Base-by-base conservation (phyloP, 2,329 filamentous ascomycete genomes). In the Ophiocordyceps camponoti-floridani region DNA sequence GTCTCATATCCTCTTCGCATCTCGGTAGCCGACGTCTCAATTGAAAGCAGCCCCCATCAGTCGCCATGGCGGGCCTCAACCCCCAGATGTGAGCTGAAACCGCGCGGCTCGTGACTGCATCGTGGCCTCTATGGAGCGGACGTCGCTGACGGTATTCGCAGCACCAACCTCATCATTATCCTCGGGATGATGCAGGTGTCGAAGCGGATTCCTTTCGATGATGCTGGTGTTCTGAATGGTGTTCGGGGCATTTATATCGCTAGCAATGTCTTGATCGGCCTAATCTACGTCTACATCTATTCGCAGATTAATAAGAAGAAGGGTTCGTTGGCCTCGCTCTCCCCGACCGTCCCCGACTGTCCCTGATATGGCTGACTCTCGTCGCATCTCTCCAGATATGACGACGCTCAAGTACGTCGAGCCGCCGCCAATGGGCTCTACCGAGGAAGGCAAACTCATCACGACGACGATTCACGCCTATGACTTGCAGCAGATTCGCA, bases 341-440 rank as follows among this genome's bases (percentile, higher is more conserved):
- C 14, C 8, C 7, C 11, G 11, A n/a, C 23, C 2, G 10, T 31
- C n/a, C 2, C 27, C 14, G 13, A 14, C 13, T 16, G 11, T 10
- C 9, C 6, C 27, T 16, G 4, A 1, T 26, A n/a, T 54, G 45
- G 52, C 46, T 4, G n/a, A 13, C 4, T 14, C 6, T n/a, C 6
- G 14, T 18, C n/a, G 1, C 26, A 23, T 3, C 23, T 10, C 13
- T 27, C 12, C 59, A 96, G 91, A 98, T 62, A 76, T 95, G 68
- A 94, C 88, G 23, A 94, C 91, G 3, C 79, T 98, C 61, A 96
- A 98, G 70, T 98, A 98, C 68, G 88, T 98, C 62, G 91, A 98
- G 70, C 89, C 88, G 41, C 77, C 91, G 5, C 79, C 86, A 41
- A 85, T 95, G 79, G 91, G 91, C 56, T 93, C 84, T 55, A 77